Evolutionary conservation across 257 asterid species (phyloP), one percentile per base, ranked within the genome.

Genomic region (Coffea eugenioides): DNA sequence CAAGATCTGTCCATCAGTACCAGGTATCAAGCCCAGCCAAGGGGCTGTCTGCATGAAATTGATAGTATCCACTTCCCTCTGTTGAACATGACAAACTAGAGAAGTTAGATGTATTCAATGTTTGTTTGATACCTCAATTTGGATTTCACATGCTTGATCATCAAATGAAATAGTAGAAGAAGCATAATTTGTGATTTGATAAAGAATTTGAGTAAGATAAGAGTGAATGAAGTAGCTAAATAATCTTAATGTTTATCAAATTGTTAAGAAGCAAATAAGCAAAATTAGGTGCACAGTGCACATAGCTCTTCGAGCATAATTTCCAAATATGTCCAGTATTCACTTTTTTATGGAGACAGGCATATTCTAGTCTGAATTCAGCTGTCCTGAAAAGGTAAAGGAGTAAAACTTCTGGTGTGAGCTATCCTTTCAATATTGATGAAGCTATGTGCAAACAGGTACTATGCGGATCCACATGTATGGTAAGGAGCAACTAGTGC

Each of bases 1-100:
- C 87, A 88, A 80, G 72, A 93, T 84, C 84, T 94, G 98, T 71
- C 99, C 99, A 66, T 96, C 98, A 27, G 88, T 86, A 84, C 98
- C 96, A 80, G 98, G 97, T 76, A 94, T 86, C 80, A 96, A 84
- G 66, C 99, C 99, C 81, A 96, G 84, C 99, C 99, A 96, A 76
- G 99, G 98, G 67, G 99, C 98, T 31, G 97, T 94, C 86, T 91
- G 98, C 97, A 94, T 85, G 90, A 94, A 96, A 82, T 94, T 95
- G 87, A 93, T 86, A n/a, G 98, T 94, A 83, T 94, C 98, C n/a
- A 88, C 89, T 89, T 96, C 97, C 86, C 97, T 96, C 99, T 93
- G 91, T 82, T 59, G 64, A 80, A 27, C 36, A 81, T 34, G 57
- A 10, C 31, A 79, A 59, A 72, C 72, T 64, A 80, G 62, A 80